Percentiles rank a stretch among this genome's conserved stretches.
phyloP scores from a whole-genome alignment of 1,284 basidiomycete species.

The Pseudozyma tsukubaensis region DNA sequence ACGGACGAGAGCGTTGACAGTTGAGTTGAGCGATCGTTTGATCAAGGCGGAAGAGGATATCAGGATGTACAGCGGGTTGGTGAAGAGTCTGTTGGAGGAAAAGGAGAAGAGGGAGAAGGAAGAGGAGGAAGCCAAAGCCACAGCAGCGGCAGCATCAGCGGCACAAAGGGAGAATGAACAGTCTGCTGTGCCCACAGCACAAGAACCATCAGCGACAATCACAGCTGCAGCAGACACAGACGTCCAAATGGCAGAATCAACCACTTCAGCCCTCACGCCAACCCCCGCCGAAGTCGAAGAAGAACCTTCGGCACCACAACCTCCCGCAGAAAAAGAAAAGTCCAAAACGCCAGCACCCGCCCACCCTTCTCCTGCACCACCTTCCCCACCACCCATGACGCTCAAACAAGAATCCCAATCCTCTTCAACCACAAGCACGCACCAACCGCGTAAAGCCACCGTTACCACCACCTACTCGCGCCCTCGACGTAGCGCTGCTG shows the following conservation, averaged over 20 bases:
- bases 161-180: background rate
- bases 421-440: background rate
- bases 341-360: constrained; percentile 1
- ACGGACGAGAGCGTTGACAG: constrained; percentile 34
- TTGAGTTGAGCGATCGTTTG: constrained; percentile 38
- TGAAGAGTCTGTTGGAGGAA: constrained; percentile 13
- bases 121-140: background rate
- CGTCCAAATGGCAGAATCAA: background rate
- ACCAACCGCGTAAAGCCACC: background rate
- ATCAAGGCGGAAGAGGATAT: constrained; percentile 42
- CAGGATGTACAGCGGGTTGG: constrained; percentile 14
- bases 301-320: background rate
- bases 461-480: background rate
- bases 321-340: background rate
- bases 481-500: background rate
- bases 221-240: background rate
- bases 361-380: background rate
- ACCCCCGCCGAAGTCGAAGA: background rate
- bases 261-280: no score
- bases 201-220: background rate
- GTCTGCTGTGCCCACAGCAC: background rate
- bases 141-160: background rate
- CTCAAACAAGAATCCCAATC: constrained; percentile 6
- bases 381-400: background rate
- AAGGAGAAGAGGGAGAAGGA: background rate